Evolutionary conservation across 1,139 yeast species (phyloP).

Genomic region (Meyerozyma smithsonii): DNA sequence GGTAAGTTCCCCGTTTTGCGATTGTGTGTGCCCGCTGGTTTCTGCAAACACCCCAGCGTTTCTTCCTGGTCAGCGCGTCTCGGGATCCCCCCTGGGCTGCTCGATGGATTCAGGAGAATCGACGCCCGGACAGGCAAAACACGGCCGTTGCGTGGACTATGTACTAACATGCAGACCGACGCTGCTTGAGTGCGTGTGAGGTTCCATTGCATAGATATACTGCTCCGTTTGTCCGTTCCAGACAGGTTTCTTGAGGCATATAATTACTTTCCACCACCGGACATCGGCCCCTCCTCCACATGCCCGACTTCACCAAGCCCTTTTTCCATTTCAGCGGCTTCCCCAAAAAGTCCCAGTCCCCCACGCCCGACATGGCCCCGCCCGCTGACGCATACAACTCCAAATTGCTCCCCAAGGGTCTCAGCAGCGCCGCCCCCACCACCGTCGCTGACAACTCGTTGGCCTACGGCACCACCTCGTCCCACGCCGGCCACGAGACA

Average conservation of each 20-base stretch:
- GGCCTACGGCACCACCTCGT: slow-evolving; percentile 62
- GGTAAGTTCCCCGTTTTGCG: neutral
- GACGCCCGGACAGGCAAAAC: neutral
- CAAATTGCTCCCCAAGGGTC: slow-evolving; percentile 35
- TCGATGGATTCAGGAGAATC: neutral
- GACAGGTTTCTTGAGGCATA: neutral
- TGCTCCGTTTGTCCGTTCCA: neutral
- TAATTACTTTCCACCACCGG: no score
- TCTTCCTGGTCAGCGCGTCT: no score
- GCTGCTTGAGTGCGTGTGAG: neutral
- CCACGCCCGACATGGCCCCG: slow-evolving; percentile 5
- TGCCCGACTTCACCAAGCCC: slow-evolving; percentile 64
- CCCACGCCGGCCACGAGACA: slow-evolving; percentile 18
- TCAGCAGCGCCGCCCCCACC: slow-evolving; percentile 46
- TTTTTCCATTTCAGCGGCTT: slow-evolving; percentile 55
- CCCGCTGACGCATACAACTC: slow-evolving; percentile 10
- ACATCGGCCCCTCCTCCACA: no score
- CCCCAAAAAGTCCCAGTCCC: slow-evolving; percentile 25
- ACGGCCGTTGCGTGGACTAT: neutral
- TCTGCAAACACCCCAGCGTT: no score
- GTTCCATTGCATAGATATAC: neutral
- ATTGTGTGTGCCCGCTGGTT: neutral
- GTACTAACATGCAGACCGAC: neutral
- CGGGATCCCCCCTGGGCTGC: no score
- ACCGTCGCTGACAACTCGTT: slow-evolving; percentile 60